A percentile compares a stretch with the other conserved stretches of the same genome.
Conservation (phyloP, 192 early-diverging fungal species). For the Chytriomyces sp. region DNA sequence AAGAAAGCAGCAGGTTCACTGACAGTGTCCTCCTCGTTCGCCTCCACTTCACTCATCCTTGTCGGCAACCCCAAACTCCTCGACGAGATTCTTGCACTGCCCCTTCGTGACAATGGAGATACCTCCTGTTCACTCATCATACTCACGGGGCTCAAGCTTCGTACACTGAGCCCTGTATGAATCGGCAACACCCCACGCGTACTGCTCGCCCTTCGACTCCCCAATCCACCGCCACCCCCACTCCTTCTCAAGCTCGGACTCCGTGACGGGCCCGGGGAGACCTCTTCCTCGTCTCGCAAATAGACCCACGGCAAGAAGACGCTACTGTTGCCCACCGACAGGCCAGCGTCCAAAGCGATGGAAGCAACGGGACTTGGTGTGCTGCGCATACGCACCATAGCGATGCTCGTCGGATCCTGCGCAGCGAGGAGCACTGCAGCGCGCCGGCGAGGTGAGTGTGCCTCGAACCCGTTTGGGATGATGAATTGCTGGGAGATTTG, state of each 20-base stretch:
- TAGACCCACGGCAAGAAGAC: conserved; percentile 19
- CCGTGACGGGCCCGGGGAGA: neutral
- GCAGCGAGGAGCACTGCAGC: neutral
- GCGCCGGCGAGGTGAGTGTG: neutral
- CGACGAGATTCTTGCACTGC: neutral
- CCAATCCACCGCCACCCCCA: neutral
- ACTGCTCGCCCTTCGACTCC: neutral
- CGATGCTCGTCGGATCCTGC: neutral
- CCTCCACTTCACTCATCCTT: neutral
- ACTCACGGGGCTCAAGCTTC: neutral
- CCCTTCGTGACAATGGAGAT: neutral
- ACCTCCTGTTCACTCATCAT: neutral
- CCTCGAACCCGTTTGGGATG: neutral
- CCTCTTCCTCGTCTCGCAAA: neutral
- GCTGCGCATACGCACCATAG: neutral
- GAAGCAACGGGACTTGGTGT: neutral
- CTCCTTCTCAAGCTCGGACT: neutral
- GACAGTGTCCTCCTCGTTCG: neutral
- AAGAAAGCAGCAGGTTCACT: neutral
- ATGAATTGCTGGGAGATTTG: neutral
- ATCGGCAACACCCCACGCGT: neutral
- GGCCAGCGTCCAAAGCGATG: neutral
- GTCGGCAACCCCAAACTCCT: neutral
- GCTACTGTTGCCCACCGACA: conserved; percentile 1
- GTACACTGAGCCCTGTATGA: neutral